Evolutionary conservation across 371 early-diverging fungal genomes (phyloP), one percentile per base, ranked within the genome.

Genomic region (Mitosporidium daphniae): DNA sequence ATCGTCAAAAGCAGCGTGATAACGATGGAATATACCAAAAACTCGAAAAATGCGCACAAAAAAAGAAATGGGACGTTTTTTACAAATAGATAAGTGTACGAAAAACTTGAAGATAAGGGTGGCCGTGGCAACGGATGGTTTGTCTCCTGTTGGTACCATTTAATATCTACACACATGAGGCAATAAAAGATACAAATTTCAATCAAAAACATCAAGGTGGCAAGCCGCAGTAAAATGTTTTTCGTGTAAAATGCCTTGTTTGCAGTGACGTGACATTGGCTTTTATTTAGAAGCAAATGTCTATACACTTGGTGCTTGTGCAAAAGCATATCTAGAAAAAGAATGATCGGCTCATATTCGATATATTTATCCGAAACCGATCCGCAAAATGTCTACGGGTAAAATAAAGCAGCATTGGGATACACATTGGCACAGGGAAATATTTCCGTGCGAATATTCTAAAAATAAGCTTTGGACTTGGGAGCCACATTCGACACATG

Each of bases 351-450:
- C 38, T 80, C 84, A 34, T 63, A 61, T 40, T 82, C 84, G 22
- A 80, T 54, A 42, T 82, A 82, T 39, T 70, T 71, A 51, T 82
- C 84, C 18, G 69, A 74, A 36, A 80, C 65, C 17, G 53, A 44
- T 18, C 62, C 49, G 46, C 84, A 80, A 9, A 37, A 38, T 16
- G 53, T 51, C 63, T 62, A 16, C 4, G n/a, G 0, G 2, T n/a
- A n/a, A n/a, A n/a, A 16, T 15, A 3, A 1, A 8, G n/a, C 1
- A 2, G 3, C 10, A 3, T 1, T 14, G 3, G 32, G 48, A 40
- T 42, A 57, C 68, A 43, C 84, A 82, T 29, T 65, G 64, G 3
- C 68, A 68, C 9, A 80, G 51, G 6, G 64, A 45, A 37, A 82
- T 71, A 34, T 74, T 73, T 13, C 69, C 75, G 33, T 57, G 59